Evolutionary conservation across 202 grass and related monocot genomes (phyloP).

Genomic region (Eragrostis tef): DNA sequence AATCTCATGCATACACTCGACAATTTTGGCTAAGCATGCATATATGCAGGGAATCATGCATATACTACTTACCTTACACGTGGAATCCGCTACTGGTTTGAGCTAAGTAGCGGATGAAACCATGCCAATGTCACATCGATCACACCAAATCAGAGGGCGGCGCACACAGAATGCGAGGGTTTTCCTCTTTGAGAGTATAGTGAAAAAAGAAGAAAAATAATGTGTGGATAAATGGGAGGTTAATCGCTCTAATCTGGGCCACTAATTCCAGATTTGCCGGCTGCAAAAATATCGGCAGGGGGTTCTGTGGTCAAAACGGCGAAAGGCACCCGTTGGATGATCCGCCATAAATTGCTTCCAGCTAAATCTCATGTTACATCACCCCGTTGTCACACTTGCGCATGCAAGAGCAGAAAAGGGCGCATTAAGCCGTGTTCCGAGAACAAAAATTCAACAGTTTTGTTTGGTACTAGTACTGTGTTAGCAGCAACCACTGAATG

Average conservation of each 20-base stretch:
- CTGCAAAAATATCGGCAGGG: conserved; percentile 40
- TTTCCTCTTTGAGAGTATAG: neutral
- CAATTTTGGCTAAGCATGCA: neutral
- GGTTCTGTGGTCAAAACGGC: conserved; percentile 41
- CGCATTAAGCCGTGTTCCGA: neutral
- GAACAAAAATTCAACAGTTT: neutral
- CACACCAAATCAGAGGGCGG: conserved; percentile 29
- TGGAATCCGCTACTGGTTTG: neutral
- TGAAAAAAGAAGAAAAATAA: neutral
- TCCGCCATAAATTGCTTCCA: conserved; percentile 18
- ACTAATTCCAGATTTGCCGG: conserved; percentile 48
- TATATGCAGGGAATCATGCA: too few species aligned
- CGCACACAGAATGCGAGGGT: conserved; percentile 35
- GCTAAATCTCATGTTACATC: conserved; percentile 48
- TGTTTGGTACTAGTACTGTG: neutral
- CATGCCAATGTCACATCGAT: conserved; percentile 24
- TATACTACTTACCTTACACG: neutral
- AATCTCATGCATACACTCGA: conserved; percentile 21
- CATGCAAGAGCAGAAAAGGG: neutral
- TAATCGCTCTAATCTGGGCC: conserved; percentile 40
- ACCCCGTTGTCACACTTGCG: conserved; percentile 22
- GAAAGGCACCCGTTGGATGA: conserved; percentile 25
- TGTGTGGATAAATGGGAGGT: conserved; percentile 17
- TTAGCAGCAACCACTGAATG: neutral
- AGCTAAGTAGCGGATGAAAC: neutral